Percentiles rank a stretch among this genome's conserved stretches.
phyloP scores from a whole-genome alignment of 1,139 yeast genomes.

The Yamadazyma membranifaciens region DNA sequence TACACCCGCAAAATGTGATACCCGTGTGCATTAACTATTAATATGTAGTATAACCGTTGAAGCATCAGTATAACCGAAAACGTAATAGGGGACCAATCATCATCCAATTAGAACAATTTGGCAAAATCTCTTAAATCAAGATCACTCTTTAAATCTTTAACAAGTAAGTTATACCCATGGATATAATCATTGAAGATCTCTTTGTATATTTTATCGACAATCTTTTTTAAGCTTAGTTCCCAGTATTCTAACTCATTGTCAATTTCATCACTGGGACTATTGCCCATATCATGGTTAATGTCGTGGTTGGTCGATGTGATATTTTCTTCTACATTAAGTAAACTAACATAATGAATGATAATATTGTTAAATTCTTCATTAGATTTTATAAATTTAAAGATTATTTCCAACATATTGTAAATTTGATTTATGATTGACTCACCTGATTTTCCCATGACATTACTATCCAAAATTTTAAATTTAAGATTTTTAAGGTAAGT shows the following conservation, averaged over 20 bases:
- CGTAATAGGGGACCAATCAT: no score
- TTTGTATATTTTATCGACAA: slow-evolving; percentile 24
- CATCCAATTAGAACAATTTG: slow-evolving; percentile 6
- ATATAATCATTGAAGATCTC: slow-evolving; percentile 26
- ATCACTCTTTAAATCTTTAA: slow-evolving; percentile 30
- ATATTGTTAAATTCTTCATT: slow-evolving; percentile 43
- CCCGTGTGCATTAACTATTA: no score
- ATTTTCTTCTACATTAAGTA: slow-evolving; percentile 24
- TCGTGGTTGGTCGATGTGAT: neutral
- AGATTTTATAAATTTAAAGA: slow-evolving; percentile 44
- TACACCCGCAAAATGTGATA: neutral
- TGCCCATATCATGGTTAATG: neutral
- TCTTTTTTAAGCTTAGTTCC: slow-evolving; percentile 25
- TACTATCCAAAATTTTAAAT: slow-evolving; percentile 38
- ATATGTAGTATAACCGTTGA: no score
- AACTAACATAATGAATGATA: slow-evolving; percentile 28
- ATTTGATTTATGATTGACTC: slow-evolving; percentile 45
- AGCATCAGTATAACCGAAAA: no score
- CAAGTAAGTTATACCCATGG: slow-evolving; percentile 19
- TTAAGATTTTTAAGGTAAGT: slow-evolving; percentile 36
- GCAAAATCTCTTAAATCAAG: slow-evolving; percentile 17
- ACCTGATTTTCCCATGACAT: slow-evolving; percentile 41
- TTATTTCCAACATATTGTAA: slow-evolving; percentile 38
- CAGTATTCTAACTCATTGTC: slow-evolving; percentile 17
- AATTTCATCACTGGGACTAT: slow-evolving; percentile 3